Percentiles rank a stretch among this genome's conserved stretches.
These are phyloP conservation scores for Anethum foeniculum DNA, from an alignment of 140 eudicot genomes.

Conservation along the genomic window DNA sequence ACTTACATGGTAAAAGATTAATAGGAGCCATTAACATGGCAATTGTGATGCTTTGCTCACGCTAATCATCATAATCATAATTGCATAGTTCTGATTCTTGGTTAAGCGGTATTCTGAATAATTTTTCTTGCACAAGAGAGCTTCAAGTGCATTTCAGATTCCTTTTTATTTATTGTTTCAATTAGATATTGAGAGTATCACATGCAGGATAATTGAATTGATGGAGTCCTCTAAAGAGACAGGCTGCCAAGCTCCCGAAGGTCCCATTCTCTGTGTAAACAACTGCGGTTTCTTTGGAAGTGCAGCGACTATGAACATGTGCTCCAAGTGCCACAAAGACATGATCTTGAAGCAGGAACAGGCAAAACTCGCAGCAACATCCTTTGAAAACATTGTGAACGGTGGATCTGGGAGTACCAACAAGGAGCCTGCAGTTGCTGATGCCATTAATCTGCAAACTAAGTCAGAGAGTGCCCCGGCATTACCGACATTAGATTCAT, in stretches of 20 bases:
- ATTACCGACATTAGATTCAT: conserved; percentile 27
- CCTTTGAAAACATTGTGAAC: conserved; percentile 64
- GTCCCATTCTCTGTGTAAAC: conserved; percentile 80
- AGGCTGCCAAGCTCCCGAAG: conserved; percentile 73
- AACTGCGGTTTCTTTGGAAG: conserved; percentile 89
- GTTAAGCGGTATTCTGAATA: not conserved
- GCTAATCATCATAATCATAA: not conserved
- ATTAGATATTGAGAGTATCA: not conserved
- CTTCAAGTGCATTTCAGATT: not conserved
- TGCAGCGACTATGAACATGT: conserved; percentile 89
- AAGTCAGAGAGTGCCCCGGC: conserved; percentile 32
- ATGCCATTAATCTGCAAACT: conserved; percentile 23
- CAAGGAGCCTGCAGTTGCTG: conserved; percentile 28
- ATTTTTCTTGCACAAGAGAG: not conserved
- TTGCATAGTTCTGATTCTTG: not conserved
- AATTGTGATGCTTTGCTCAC: not conserved
- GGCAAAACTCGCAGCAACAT: conserved; percentile 71
- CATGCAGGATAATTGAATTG: conserved; percentile 22
- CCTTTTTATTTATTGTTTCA: not conserved
- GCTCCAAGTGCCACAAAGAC: conserved; percentile 91
- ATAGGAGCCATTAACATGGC: not conserved
- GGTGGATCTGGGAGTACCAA: conserved; percentile 44
- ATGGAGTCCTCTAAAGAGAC: conserved; percentile 86
- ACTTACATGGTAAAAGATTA: not conserved
- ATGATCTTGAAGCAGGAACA: conserved; percentile 67